phyloP scores from a whole-genome alignment of 768 basidiomycete species.

The Favolaschia claudopus region DNA sequence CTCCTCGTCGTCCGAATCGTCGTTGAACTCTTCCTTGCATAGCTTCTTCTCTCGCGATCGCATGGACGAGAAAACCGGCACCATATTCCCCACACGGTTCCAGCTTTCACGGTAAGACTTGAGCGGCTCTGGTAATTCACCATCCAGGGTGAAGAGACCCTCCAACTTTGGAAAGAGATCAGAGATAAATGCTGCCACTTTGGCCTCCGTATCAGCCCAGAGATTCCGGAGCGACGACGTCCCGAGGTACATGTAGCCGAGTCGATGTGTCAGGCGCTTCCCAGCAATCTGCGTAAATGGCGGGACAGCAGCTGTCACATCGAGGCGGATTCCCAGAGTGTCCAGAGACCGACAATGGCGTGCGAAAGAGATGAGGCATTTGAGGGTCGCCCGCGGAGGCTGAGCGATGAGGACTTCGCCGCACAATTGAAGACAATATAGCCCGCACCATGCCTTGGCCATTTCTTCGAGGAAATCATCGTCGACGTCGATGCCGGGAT shows the following conservation, averaged over 20 bases:
- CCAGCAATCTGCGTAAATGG: constrained; percentile 6
- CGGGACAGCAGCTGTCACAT: background rate
- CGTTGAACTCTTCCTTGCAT: background rate
- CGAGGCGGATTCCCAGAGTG: constrained; percentile 1
- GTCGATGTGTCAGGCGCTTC: background rate
- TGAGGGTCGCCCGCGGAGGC: constrained; percentile 5
- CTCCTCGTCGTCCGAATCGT: background rate
- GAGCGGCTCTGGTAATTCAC: background rate
- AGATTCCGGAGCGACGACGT: constrained; percentile 3
- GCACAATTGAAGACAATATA: background rate
- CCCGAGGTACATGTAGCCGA: constrained; percentile 7
- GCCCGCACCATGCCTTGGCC: background rate
- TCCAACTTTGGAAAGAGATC: constrained; percentile 7
- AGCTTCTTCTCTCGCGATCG: background rate
- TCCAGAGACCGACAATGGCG: background rate
- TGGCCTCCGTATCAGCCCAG: background rate
- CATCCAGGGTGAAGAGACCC: background rate
- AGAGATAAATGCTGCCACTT: constrained; percentile 13
- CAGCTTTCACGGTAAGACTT: background rate
- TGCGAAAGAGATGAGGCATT: constrained; percentile 13
- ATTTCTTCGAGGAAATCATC: constrained; percentile 9
- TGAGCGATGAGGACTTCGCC: background rate
- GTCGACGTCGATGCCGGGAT: constrained; percentile 1
- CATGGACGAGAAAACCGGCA: background rate
- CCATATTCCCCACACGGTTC: background rate